These are phyloP conservation scores for Aspergillus conjunctus DNA, from an alignment of 495 filamentous ascomycete species.

Conservation along the genomic window DNA sequence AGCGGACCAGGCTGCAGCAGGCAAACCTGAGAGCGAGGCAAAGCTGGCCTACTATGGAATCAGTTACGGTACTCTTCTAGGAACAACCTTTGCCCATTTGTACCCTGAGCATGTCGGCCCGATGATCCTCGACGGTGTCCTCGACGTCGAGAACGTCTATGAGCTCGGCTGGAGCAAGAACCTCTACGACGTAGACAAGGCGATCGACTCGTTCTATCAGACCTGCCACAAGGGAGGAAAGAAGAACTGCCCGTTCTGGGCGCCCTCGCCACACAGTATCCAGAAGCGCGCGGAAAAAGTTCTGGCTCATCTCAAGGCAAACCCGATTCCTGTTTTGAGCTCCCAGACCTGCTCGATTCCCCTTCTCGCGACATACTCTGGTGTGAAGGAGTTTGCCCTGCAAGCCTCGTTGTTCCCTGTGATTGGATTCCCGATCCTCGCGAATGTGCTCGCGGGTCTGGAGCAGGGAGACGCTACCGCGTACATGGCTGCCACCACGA, in stretches of 20 bases:
- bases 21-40: conserved; percentile 23
- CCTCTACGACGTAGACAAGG: conserved; percentile 42
- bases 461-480: conserved; percentile 18
- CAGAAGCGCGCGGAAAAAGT: conserved; percentile 35
- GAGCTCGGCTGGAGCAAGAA: conserved; percentile 38
- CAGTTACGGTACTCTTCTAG: conserved; percentile 62
- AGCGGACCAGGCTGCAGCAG: conserved; percentile 27
- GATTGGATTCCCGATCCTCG: conserved; percentile 22
- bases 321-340: conserved; percentile 22
- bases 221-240: conserved; percentile 45
- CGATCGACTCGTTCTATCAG: conserved; percentile 38
- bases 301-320: conserved; percentile 34
- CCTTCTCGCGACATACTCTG: conserved; percentile 33
- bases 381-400: conserved; percentile 21
- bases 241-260: conserved; percentile 40
- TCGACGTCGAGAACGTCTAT: conserved; percentile 44
- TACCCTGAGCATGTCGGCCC: conserved; percentile 46
- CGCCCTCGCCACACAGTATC: conserved; percentile 41
- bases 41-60: conserved; percentile 60
- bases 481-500: conserved; percentile 9
- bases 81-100: conserved; percentile 52
- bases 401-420: conserved; percentile 22
- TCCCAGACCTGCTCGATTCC: neutral
- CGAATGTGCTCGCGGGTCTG: conserved; percentile 15
- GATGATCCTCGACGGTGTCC: conserved; percentile 49